Base-by-base conservation (phyloP, 345 rosid genomes). In the Pistacia integerrima region DNA sequence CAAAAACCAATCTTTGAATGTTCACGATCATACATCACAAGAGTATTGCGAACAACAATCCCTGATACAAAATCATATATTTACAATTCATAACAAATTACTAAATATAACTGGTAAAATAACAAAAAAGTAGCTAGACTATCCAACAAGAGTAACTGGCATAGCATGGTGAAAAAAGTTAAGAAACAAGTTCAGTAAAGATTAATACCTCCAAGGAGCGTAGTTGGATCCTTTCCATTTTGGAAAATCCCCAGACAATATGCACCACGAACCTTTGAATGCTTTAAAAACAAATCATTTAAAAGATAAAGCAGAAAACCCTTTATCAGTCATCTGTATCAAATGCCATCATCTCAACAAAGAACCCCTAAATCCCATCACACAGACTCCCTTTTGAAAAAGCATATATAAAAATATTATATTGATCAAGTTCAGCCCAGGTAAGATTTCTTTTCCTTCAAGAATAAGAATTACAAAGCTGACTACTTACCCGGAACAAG, bases 161-260 rank as follows among this genome's bases (percentile, higher is more conserved):
- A 65, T 5, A 55, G 54, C 54, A 62, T 3, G 33, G n/a, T 57
- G 58, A 69, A 41, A 38, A 66, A 44, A n/a, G n/a, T 0, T 17
- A 46, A 48, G 69, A 77, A 11, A 63, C 48, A 56, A 55, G 54
- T 64, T 67, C n/a, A 25, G 71, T 36, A 66, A 68, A 22, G 56
- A 35, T 41, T 48, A 33, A 59, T 84, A 94, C 97, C 98, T 86
- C 98, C 97, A 41, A 94, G 85, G 59, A 94, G 94, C 74, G 97
- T 92, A 56, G 97, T 90, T 62, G 91, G 93, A 77, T 94, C 98
- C 81, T 83, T 88, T 64, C 92, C 97, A 76, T 94, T 94, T 77
- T 86, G 98, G 78, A 94, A 94, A 62, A 94, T 81, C 70, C 98
- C 98, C 17, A 94, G 87, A 84, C 98, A 94, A 78, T 91, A 92